These are phyloP conservation scores for Magnolia changhungtana DNA, from an alignment of 164 flowering plant genomes.

Conservation along the genomic window DNA sequence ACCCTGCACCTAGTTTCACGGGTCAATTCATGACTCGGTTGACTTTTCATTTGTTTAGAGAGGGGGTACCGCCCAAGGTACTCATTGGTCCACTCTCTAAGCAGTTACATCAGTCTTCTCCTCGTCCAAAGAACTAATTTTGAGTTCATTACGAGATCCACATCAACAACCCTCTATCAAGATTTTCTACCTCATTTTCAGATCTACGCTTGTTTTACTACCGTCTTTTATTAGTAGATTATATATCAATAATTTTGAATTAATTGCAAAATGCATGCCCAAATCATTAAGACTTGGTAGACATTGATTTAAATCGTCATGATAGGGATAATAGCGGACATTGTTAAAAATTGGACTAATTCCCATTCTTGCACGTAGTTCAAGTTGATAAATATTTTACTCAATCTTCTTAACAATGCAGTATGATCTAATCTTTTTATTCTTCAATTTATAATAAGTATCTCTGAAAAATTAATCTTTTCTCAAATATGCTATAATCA, in stretches of 20 bases:
- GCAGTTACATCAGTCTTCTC: no score
- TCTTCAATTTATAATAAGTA: not conserved
- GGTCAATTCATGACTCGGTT: no score
- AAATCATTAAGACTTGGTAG: not conserved
- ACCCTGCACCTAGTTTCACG: no score
- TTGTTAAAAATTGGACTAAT: constrained; percentile 6
- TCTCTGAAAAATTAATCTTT: not conserved
- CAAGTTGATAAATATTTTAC: not conserved
- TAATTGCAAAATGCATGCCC: not conserved
- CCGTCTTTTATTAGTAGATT: not conserved
- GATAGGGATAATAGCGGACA: not conserved
- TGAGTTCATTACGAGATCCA: no score
- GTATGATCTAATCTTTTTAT: constrained; percentile 3
- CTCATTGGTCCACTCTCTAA: no score
- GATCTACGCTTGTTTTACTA: no score
- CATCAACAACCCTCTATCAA: no score
- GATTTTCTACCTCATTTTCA: no score
- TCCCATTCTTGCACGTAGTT: not conserved
- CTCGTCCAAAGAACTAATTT: no score
- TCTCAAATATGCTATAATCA: not conserved
- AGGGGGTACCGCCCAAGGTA: no score
- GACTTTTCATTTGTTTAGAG: no score
- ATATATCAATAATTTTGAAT: not conserved
- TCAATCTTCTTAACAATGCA: not conserved
- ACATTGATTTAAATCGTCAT: not conserved